Base-by-base conservation (phyloP, 257 asterid species). In the Nicotiana tabacum region DNA sequence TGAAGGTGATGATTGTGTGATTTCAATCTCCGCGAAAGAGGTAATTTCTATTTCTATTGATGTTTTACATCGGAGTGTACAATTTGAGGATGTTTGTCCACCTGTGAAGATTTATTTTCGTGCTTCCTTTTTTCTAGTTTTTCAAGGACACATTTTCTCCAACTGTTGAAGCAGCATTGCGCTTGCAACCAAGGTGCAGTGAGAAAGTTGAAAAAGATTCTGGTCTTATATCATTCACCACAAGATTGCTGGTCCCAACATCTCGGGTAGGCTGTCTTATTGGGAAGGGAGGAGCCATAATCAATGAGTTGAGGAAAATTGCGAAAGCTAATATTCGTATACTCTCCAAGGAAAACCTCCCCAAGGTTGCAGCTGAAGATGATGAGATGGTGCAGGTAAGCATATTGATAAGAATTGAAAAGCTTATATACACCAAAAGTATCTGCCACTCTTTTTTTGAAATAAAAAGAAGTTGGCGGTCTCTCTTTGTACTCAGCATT, bases 321-420 rank as follows among this genome's bases (percentile, higher is more conserved):
- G 92, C 97, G 58, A 93, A 89, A 89, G 99, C 98, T 84, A 93
- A 91, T 84, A 93, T 96, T 76, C 98, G 98, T 77, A 82, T 96
- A 67, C 89, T 94, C 80, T 91, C 98, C 6, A 94, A 95, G 84
- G 99, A 96, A 87, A 90, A 88, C 86, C 93, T 93, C 66, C 98
- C 99, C 13, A 93, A 94, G 89, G 91, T 96, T 83, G 99, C 99
- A n/a, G 83, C 97, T 66, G 93, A 88, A 61, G 98, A 94, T 66
- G 99, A 96, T 80, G 98, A 96, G 89, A 93, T 96, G 98, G 98
- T 96, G 84, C 98, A 90, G 97, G 98, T 96, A 91, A 87, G 62
- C 46, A 56, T 77, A 72, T n/a, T 39, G 77, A 39, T 39, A 70
- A 24, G 78, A 70, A 18, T 70, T 17, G 21, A 66, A 62, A 18